Percentiles rank a stretch among this genome's conserved stretches.
Conservation (phyloP, 257 asterid genomes). For the Solanum virginianum region DNA sequence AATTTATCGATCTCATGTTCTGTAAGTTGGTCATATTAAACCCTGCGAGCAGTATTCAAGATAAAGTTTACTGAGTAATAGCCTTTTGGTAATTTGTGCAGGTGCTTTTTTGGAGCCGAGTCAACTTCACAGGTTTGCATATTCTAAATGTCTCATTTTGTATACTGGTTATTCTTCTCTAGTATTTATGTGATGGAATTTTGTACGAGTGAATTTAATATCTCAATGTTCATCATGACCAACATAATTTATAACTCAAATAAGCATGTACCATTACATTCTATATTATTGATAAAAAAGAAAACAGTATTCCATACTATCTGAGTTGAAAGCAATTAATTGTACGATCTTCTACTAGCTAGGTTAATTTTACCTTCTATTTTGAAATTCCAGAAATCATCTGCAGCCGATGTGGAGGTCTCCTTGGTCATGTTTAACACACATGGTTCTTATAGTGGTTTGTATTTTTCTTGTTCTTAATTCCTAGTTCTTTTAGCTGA, state of each 20-base stretch:
- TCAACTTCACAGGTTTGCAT: conserved; percentile 46
- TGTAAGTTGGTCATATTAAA: background rate
- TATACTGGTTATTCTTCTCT: background rate
- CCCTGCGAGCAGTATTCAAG: background rate
- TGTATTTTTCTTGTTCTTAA: conserved; percentile 6
- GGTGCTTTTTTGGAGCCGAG: conserved; percentile 66
- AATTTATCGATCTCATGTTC: background rate
- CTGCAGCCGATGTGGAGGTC: conserved; percentile 36
- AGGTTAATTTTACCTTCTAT: background rate
- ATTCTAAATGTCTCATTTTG: background rate
- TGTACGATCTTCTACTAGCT: background rate
- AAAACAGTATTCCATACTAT: background rate
- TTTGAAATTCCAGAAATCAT: conserved; percentile 42
- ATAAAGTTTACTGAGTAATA: background rate
- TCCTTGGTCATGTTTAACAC: conserved; percentile 63
- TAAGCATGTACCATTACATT: background rate
- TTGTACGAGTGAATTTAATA: background rate
- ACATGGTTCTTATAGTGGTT: conserved; percentile 68
- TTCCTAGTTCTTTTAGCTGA: background rate
- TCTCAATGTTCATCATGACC: background rate
- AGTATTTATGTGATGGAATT: background rate
- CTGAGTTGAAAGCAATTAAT: background rate
- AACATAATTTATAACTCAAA: background rate
- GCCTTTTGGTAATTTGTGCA: conserved; percentile 8
- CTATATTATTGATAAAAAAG: background rate